A percentile compares a stretch with the other conserved stretches of the same genome.
Evolutionary conservation across 305 asterid genomes (phyloP).

Genomic region (Rubia peregrina): DNA sequence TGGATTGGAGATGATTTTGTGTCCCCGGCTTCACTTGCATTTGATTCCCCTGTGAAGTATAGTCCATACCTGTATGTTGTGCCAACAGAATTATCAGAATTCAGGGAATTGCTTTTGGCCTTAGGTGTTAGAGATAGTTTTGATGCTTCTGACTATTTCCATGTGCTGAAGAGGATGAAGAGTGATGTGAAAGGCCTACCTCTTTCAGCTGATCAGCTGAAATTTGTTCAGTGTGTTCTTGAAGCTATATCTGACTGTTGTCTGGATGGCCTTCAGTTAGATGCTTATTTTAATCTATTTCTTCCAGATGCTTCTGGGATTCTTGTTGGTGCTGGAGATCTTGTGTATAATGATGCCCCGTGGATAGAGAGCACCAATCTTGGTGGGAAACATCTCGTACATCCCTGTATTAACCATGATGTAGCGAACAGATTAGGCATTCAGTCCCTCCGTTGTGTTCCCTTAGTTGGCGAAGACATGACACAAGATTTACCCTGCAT

Average conservation of each 20-base stretch:
- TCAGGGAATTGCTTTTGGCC: slow-evolving; percentile 83
- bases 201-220: slow-evolving; percentile 77
- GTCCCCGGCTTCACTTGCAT: slow-evolving; percentile 78
- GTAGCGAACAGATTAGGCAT: slow-evolving; percentile 76
- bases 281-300: slow-evolving; percentile 35
- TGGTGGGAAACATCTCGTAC: slow-evolving; percentile 74
- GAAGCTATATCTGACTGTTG: slow-evolving; percentile 71
- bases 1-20: slow-evolving; percentile 99
- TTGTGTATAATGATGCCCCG: slow-evolving; percentile 94
- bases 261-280: slow-evolving; percentile 45
- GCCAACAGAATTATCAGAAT: slow-evolving; percentile 76
- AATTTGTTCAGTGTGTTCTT: slow-evolving; percentile 73
- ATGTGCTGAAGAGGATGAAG: slow-evolving; percentile 59
- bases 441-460: slow-evolving; percentile 79
- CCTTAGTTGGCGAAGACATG: slow-evolving; percentile 84
- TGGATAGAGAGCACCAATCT: slow-evolving; percentile 69
- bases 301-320: slow-evolving; percentile 87
- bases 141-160: slow-evolving; percentile 62
- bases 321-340: slow-evolving; percentile 58
- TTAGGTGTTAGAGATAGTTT: slow-evolving; percentile 78
- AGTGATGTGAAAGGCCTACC: slow-evolving; percentile 54
- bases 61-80: slow-evolving; percentile 94
- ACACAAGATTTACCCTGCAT: slow-evolving; percentile 89
- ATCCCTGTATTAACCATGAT: slow-evolving; percentile 67
- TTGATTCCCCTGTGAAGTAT: slow-evolving; percentile 92